These are phyloP conservation scores for Mycena polygramma DNA, from an alignment of 768 basidiomycete genomes.

Conservation along the genomic window DNA sequence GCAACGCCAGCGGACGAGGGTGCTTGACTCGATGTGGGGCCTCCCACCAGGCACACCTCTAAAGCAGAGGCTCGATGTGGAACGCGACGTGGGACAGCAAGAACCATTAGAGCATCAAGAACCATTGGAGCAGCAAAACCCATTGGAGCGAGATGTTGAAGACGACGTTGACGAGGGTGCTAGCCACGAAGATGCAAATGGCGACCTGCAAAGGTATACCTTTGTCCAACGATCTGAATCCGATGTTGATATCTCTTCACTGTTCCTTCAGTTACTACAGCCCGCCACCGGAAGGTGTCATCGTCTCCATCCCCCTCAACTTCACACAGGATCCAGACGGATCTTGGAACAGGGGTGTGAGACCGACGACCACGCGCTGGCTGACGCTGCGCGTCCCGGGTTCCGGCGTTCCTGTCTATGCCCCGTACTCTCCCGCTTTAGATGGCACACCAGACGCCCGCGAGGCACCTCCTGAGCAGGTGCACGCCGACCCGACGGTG, in stretches of 20 bases:
- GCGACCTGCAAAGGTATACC: too few species aligned
- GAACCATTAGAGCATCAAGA: too few species aligned
- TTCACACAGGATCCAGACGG: background rate
- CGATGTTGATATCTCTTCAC: too few species aligned
- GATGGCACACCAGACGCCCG: background rate
- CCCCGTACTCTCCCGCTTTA: background rate
- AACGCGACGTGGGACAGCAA: too few species aligned
- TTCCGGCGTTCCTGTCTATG: background rate
- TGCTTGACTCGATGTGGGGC: conserved; percentile 7
- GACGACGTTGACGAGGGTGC: too few species aligned
- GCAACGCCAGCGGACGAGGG: background rate
- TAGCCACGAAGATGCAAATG: too few species aligned
- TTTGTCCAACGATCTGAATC: too few species aligned
- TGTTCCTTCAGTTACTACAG: too few species aligned
- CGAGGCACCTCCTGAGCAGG: background rate
- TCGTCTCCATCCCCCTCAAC: background rate
- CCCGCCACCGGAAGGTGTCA: background rate
- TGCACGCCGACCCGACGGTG: background rate
- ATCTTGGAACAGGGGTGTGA: too few species aligned
- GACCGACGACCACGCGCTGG: conserved; percentile 11
- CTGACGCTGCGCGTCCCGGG: conserved; percentile 26
- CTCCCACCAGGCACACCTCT: background rate
- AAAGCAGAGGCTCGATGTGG: too few species aligned
- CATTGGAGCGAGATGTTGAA: too few species aligned
- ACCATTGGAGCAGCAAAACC: too few species aligned